Base-by-base conservation (phyloP, 1,139 yeast species). In the Suhomyces bribrorum region DNA sequence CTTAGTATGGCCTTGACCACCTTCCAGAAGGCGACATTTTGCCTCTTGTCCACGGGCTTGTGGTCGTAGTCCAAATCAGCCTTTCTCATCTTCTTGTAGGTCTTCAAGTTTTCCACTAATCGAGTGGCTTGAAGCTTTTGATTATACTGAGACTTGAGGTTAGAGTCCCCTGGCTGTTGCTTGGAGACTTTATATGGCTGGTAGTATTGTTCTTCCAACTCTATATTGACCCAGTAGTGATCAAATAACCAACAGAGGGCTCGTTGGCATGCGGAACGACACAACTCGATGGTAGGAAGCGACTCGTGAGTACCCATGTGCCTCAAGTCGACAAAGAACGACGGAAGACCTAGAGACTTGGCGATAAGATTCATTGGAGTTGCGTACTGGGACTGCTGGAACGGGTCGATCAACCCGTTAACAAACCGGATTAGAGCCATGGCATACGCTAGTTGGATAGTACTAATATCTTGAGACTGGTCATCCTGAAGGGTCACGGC, bases 221-320 rank as follows among this genome's bases (percentile, higher is more conserved):
- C 57, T 32, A 75, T 59, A 23, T 64, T 67, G 29, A 57, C 52
- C 99, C 98, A 92, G 62, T 84, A 92, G 53, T 85, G 71, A 8
- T 69, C 75, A 59, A 73, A 74, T 3, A 92, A 62, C 97, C 98
- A 94, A 7, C 62, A 66, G 32, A 90, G 59, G 0, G 96, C 96
- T 40, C 76, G 67, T 5, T 57, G 54, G 5, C 81, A 64, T 5
- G 83, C 78, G 22, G 68, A 59, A 28, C 95, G 68, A 15, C 92
- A 69, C 62, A 86, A 71, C 32, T 75, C 79, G 29, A 88, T 52
- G 26, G 85, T 73, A 0, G 97, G 97, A 15, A 92, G 62, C 12
- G 68, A 73, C 50, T 92, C 97, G 58, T 94, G 99, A 0, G 98
- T 92, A 5, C 95, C 92, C 57, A 81, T 77, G 59, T 94, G 98